A percentile compares a stretch with the other conserved stretches of the same genome.
Evolutionary conservation across 1,284 basidiomycete genomes (phyloP).

Genomic region (Cryptococcus sp.): DNA sequence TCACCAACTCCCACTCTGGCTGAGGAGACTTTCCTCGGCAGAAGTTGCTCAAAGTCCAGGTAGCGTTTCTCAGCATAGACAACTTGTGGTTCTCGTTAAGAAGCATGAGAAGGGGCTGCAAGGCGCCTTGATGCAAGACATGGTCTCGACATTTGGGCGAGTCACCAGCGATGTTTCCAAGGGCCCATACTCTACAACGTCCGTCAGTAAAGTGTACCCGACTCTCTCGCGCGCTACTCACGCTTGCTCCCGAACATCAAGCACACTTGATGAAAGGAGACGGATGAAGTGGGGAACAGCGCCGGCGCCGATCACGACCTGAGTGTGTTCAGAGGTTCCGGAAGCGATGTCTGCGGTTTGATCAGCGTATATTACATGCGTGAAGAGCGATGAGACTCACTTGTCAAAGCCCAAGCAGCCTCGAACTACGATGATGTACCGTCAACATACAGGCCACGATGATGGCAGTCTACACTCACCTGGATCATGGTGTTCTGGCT

Average conservation of each 20-base stretch:
- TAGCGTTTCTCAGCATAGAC: conserved; percentile 95
- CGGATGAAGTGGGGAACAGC: conserved; percentile 99
- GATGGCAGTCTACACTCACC: conserved; percentile 57
- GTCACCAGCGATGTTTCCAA: conserved; percentile 95
- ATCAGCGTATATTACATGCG: not conserved
- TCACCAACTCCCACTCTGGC: conserved; percentile 88
- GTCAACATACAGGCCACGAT: not conserved
- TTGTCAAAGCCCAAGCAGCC: conserved; percentile 99
- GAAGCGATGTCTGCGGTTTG: conserved; percentile 77
- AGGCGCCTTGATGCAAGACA: conserved; percentile 60
- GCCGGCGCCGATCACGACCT: conserved; percentile 91
- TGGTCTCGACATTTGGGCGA: conserved; percentile 92
- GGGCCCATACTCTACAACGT: conserved; percentile 72
- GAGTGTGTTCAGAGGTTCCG: conserved; percentile 97
- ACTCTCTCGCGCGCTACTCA: conserved; percentile 23
- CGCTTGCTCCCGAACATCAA: conserved; percentile 94
- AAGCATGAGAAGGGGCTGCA: conserved; percentile 58
- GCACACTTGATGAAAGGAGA: conserved; percentile 76
- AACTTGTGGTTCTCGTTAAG: conserved; percentile 76
- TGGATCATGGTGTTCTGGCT: conserved; percentile 92
- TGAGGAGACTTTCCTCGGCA: conserved; percentile 95
- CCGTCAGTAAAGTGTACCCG: conserved; percentile 11
- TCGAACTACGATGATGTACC: conserved; percentile 69
- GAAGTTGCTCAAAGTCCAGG: conserved; percentile 98
- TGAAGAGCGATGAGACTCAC: conserved; percentile 25